Evolutionary conservation across 1,284 basidiomycete genomes (phyloP), one percentile per base, ranked within the genome.

Genomic region (Cutaneotrichosporon arboriforme): DNA sequence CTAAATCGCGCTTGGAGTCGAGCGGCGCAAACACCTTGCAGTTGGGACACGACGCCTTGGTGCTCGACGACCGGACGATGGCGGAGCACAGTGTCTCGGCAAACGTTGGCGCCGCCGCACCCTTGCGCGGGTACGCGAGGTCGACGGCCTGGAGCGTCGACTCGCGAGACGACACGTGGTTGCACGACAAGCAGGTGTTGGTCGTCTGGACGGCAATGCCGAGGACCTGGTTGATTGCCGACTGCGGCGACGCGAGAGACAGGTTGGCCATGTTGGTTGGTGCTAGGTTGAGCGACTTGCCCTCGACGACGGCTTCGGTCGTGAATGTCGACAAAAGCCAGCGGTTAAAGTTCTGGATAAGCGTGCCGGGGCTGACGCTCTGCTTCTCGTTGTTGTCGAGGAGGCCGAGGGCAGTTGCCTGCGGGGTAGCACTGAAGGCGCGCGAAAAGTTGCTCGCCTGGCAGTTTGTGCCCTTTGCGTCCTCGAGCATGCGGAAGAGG

Each of bases 391-490:
- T 89, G 61, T 87, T 88, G 68, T 98, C 94, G 62, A 97, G 83
- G 33, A 97, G 79, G 34, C 93, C 91, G 22, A 97, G 83, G 9
- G 88, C 85, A 55, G 87, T 85, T 15, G 87, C 85, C 74, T 93
- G 88, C 18, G 77, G 77, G 26, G 77, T 80, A 18, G 85, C 84
- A 15, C 88, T 86, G 44, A 97, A 88, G 0, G 92, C 88, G 70
- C 91, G 87, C 68, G 93, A 93, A 65, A 97, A 97, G 74, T 98
- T 98, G 69, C 86, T 91, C 5, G 92, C 85, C 71, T 97, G 96
- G 67, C 94, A 97, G 66, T 98, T 97, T 17, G 83, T 90, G 1
- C 94, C 96, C 46, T 80, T 81, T 0, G 94, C 96, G 67, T 97
- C 92, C 70, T 94, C 89, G 22, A 99, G 80, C 93, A 97, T 98